Evolutionary conservation across 345 rosid species (phyloP).

Genomic region (Gossypium longicalyx): DNA sequence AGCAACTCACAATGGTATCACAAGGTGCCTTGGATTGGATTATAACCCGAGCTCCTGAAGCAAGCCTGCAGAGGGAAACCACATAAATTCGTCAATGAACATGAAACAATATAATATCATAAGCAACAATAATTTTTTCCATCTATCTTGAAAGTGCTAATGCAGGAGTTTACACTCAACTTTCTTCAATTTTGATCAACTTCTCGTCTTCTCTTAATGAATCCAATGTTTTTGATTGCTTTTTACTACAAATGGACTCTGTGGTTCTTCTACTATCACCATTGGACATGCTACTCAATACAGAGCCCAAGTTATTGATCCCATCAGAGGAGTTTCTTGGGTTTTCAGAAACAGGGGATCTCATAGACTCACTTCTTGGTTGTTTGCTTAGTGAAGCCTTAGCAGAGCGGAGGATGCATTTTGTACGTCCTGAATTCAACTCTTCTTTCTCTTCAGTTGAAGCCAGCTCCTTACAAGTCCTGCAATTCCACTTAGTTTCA

Average conservation of each 20-base stretch:
- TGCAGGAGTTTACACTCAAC: constrained; percentile 47
- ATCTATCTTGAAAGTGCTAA: not conserved
- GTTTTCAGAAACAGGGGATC: constrained; percentile 64
- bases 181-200: constrained; percentile 83
- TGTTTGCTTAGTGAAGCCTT: constrained; percentile 62
- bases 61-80: constrained; percentile 63
- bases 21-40: constrained; percentile 65
- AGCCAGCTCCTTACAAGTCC: constrained; percentile 50
- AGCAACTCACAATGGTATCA: constrained; percentile 28
- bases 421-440: constrained; percentile 43
- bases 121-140: constrained; percentile 3
- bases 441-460: constrained; percentile 43
- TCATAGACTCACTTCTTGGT: constrained; percentile 53
- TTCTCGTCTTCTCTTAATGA: constrained; percentile 66
- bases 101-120: not conserved
- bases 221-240: constrained; percentile 38
- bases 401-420: constrained; percentile 55
- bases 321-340: constrained; percentile 54
- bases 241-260: constrained; percentile 32
- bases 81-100: not conserved
- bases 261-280: constrained; percentile 52
- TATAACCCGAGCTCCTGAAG: constrained; percentile 97
- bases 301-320: constrained; percentile 27
- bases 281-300: constrained; percentile 22
- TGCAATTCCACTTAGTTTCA: constrained; percentile 29